Evolutionary conservation across 306 rosid genomes (phyloP).

Genomic region (Mucuna pruriens): DNA sequence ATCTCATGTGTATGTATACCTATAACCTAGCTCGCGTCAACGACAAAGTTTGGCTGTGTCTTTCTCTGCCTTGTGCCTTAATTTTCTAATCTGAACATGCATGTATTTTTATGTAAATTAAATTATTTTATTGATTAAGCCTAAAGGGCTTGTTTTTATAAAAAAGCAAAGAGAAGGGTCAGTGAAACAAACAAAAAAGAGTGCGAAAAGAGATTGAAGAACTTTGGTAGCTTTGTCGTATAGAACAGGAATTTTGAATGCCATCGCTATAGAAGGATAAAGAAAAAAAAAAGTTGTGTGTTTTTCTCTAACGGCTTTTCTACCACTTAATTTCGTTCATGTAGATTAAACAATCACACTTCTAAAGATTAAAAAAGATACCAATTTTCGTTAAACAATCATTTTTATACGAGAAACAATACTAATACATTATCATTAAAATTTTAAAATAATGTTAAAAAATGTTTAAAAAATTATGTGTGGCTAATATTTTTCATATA

Average conservation of each 20-base stretch:
- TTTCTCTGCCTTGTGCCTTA: constrained; percentile 20
- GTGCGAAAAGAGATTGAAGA: constrained; percentile 46
- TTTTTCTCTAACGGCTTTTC: background rate
- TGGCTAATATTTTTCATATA: too few relatives aligned
- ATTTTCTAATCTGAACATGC: background rate
- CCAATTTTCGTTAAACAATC: background rate
- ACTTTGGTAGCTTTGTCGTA: constrained; percentile 56
- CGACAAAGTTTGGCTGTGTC: constrained; percentile 2
- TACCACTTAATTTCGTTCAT: background rate
- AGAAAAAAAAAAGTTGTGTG: background rate
- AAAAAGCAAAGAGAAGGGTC: constrained; percentile 39
- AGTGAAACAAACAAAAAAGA: constrained; percentile 55
- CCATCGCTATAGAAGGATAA: constrained; percentile 48
- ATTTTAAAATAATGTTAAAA: too few relatives aligned
- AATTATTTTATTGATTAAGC: background rate
- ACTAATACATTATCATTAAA: too few relatives aligned
- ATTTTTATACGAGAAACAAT: too few relatives aligned
- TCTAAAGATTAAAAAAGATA: background rate
- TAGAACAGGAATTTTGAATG: constrained; percentile 51
- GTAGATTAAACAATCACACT: background rate
- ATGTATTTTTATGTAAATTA: background rate
- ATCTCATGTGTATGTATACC: background rate
- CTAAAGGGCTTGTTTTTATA: constrained; percentile 11
- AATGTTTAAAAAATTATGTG: too few relatives aligned
- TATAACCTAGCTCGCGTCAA: background rate